phyloP scores from a whole-genome alignment of 495 filamentous ascomycete genomes.

The Chaetomium tenue region DNA sequence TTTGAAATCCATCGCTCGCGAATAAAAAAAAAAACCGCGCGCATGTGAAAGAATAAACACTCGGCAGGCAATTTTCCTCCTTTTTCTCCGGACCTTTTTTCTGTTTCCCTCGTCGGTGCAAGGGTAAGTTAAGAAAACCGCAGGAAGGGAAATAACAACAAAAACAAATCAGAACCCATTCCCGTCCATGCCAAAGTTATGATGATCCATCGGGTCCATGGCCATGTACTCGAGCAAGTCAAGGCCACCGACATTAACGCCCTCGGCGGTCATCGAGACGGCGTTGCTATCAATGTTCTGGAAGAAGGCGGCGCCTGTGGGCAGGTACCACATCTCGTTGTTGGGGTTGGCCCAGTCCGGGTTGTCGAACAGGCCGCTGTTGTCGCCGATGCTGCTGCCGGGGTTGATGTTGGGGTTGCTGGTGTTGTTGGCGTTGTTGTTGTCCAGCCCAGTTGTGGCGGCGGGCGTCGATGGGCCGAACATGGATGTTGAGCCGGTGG shows the following conservation, averaged over 20 bases:
- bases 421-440: slow-evolving; percentile 4
- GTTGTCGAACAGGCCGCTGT: slow-evolving; percentile 38
- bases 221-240: slow-evolving; percentile 59
- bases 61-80: background rate
- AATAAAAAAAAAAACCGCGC: background rate
- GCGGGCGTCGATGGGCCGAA: slow-evolving; percentile 48
- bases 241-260: slow-evolving; percentile 56
- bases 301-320: slow-evolving; percentile 54
- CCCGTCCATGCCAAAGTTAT: slow-evolving; percentile 41
- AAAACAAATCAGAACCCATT: slow-evolving; percentile 21
- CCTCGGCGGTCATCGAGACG: slow-evolving; percentile 58
- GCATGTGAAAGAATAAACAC: background rate
- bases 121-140: no score
- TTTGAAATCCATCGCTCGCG: background rate
- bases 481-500: slow-evolving; percentile 45
- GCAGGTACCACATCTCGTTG: slow-evolving; percentile 59
- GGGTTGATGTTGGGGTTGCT: background rate
- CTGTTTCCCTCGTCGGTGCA: background rate
- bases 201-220: slow-evolving; percentile 45
- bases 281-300: slow-evolving; percentile 51
- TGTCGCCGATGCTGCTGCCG: slow-evolving; percentile 17
- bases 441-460: slow-evolving; percentile 37
- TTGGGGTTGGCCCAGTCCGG: slow-evolving; percentile 46
- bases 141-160: background rate
- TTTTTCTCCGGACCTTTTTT: background rate